Percentiles rank a stretch among this genome's conserved stretches.
Conservation (phyloP, 148 eudicot species). For the Hydrangea macrophylla region DNA sequence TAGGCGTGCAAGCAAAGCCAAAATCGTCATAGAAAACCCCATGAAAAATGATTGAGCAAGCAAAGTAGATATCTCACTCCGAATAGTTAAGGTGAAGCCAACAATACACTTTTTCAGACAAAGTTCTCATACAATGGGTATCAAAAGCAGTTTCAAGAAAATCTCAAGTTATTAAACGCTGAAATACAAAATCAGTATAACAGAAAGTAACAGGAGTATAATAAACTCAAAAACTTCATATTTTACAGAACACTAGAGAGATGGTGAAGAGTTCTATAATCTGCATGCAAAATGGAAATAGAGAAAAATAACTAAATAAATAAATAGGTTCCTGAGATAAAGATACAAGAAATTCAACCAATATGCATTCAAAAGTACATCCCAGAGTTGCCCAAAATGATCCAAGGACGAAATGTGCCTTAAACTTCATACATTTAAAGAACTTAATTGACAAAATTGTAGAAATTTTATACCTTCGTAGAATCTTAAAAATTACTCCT, state of each 20-base stretch:
- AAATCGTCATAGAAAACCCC: slow-evolving; percentile 63
- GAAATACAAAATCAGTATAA: background rate
- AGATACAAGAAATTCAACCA: background rate
- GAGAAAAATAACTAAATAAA: background rate
- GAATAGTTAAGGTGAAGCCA: slow-evolving; percentile 44
- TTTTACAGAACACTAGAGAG: background rate
- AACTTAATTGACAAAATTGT: background rate
- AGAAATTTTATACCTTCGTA: background rate
- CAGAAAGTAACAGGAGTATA: background rate
- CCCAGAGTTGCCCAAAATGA: background rate
- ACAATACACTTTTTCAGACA: background rate
- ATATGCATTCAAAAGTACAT: background rate
- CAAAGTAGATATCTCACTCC: slow-evolving; percentile 78
- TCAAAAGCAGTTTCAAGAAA: background rate
- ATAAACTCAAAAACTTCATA: background rate
- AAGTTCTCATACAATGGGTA: too few relatives aligned
- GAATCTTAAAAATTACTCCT: background rate
- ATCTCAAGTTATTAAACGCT: background rate
- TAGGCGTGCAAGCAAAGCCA: slow-evolving; percentile 86
- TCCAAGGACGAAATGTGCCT: background rate
- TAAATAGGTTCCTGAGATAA: too few relatives aligned
- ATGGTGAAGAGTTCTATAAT: background rate
- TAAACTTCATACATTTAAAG: background rate
- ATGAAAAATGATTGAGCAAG: slow-evolving; percentile 87
- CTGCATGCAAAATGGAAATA: background rate